Conservation (phyloP, 192 early-diverging fungal genomes). For the Backusella tarrabulga region DNA sequence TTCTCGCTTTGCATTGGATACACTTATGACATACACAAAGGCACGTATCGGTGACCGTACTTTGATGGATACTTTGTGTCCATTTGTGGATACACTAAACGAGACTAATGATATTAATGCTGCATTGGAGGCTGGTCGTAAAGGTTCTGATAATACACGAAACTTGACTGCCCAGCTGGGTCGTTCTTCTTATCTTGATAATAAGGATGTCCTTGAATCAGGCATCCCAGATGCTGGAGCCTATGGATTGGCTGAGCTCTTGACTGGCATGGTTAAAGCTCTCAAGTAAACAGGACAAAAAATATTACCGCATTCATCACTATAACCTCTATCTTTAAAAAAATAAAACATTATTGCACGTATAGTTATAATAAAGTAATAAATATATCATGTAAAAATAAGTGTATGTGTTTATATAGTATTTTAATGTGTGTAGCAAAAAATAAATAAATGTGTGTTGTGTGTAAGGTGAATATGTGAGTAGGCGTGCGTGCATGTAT, state of each 20-base stretch:
- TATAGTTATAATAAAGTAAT: not conserved
- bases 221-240: conserved; percentile 60
- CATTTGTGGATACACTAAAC: conserved; percentile 54
- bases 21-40: conserved; percentile 63
- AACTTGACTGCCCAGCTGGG: conserved; percentile 62
- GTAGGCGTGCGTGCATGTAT: too few relatives aligned
- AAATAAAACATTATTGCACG: not conserved
- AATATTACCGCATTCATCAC: not conserved
- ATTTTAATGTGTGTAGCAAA: too few relatives aligned
- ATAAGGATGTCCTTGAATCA: conserved; percentile 35
- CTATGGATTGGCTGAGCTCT: conserved; percentile 54
- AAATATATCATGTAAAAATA: not conserved
- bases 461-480: too few relatives aligned
- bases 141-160: conserved; percentile 55
- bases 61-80: conserved; percentile 67
- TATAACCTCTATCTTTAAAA: not conserved
- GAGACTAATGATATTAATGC: conserved; percentile 36
- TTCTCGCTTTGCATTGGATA: conserved; percentile 55
- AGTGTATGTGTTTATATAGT: not conserved
- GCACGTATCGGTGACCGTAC: conserved; percentile 74
- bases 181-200: conserved; percentile 60
- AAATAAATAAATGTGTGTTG: too few relatives aligned
- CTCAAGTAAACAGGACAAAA: not conserved
- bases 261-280: conserved; percentile 42
- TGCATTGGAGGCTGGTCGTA: conserved; percentile 50